These are phyloP conservation scores for Tritrichomonas foetus DNA, from an alignment of 208 protist species.

Conservation along the genomic window DNA sequence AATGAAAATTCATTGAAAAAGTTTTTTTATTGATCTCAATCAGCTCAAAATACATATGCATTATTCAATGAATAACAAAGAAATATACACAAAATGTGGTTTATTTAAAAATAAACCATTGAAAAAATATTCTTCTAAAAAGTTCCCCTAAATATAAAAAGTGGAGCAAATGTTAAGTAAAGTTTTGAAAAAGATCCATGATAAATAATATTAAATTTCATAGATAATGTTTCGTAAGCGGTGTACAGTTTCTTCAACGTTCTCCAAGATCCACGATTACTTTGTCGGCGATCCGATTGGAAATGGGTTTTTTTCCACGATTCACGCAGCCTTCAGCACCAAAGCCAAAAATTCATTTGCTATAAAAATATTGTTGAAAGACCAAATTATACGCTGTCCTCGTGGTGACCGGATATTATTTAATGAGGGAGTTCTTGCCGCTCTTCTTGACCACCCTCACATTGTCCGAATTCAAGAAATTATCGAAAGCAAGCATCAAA, in stretches of 20 bases:
- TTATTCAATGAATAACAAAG: no score
- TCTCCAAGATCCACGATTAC: not conserved
- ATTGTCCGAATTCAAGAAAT: constrained; percentile 11
- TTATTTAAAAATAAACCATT: no score
- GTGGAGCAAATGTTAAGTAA: no score
- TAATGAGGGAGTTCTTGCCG: not conserved
- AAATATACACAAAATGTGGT: no score
- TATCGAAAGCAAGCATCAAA: not conserved
- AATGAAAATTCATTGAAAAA: no score
- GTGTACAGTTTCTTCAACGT: not conserved
- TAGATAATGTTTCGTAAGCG: not conserved
- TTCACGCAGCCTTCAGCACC: not conserved
- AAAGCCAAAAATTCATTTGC: not conserved
- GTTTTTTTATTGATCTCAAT: no score
- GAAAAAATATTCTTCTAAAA: no score
- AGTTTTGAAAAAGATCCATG: no score
- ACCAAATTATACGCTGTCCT: not conserved
- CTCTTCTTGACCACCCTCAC: constrained; percentile 22
- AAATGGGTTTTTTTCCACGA: not conserved
- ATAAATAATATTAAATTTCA: no score
- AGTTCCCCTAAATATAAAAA: no score
- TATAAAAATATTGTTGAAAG: not conserved
- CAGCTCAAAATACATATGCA: no score
- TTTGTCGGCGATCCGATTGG: not conserved
- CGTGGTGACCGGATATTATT: not conserved